Evolutionary conservation across 2,329 filamentous ascomycete species (phyloP), one percentile per base, ranked within the genome.

Genomic region (Zasmidium cellare): DNA sequence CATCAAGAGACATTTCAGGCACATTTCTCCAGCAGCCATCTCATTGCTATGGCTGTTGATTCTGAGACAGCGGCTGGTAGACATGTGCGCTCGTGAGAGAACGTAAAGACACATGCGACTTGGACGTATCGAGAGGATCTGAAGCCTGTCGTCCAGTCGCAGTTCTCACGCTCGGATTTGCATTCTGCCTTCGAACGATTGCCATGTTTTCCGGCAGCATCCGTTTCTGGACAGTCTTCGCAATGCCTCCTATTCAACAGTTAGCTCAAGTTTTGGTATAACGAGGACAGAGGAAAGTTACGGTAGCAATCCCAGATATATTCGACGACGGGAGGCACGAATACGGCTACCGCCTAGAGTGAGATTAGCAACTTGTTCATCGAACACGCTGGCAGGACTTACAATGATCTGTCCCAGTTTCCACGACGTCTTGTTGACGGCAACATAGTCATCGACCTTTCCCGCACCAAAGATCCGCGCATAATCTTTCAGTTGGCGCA

Each of bases 341-440:
- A 41, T 3, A 41, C 35, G 16, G 16, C 35, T 5, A 41, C n/a
- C 3, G 35, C 35, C 35, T 41, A 9, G n/a, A 6, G 3, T 41
- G 16, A n/a, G 35, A 6, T 18, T 5, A 41, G 35, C 35, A n/a
- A 9, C 35, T 28, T 28, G 6, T 28, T 28, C n/a, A 41, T 14
- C n/a, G 46, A 38, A 23, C 3, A 48, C 41, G n/a, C n/a, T n/a
- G n/a, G n/a, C n/a, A n/a, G n/a, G 7, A 31, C 28, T 31, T 31
- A 31, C 28, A 5, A 64, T 61, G 25, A 64, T 54, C 23, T 64
- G 61, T 3, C 61, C 61, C 11, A 64, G 51, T 2, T 53, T 48
- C 61, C 61, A 64, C 5, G 46, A 22, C 14, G 50, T 56, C 16
- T 46, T 22, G 45, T 61, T 22, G 22, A 64, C 51, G 1, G 54